A percentile compares a stretch with the other conserved stretches of the same genome.
Evolutionary conservation across 2,329 filamentous ascomycete species (phyloP).

Genomic region (Cercospora canescens): DNA sequence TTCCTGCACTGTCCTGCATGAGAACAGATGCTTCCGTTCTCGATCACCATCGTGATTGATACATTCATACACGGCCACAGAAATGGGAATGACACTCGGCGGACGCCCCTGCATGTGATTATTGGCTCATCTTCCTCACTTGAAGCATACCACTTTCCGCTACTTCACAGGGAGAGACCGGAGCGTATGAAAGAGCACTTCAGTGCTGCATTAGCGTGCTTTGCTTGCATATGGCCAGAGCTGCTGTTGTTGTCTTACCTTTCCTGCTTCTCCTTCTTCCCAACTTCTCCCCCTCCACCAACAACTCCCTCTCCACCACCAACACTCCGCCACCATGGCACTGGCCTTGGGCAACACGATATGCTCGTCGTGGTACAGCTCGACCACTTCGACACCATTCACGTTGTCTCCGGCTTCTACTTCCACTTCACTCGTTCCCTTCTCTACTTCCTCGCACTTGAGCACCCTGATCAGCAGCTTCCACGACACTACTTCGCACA

Average conservation of each 20-base stretch:
- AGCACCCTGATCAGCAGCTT: not conserved
- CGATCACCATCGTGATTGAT: no score
- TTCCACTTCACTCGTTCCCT: not conserved
- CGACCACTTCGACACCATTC: not conserved
- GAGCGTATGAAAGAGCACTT: not conserved
- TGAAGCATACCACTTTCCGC: not conserved
- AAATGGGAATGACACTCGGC: not conserved
- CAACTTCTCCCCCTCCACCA: not conserved
- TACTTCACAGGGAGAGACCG: not conserved
- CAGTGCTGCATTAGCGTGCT: not conserved
- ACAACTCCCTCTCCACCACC: not conserved
- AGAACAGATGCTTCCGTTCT: no score
- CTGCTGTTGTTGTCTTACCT: not conserved
- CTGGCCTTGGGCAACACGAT: not conserved
- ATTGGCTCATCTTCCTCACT: not conserved
- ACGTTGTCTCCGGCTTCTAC: no score
- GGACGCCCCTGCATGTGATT: not conserved
- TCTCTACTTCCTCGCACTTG: not conserved
- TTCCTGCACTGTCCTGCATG: no score
- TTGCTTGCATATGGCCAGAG: not conserved
- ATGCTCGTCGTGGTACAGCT: not conserved
- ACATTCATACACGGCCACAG: no score
- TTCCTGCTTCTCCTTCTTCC: not conserved
- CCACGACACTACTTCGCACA: not conserved
- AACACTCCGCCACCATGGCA: not conserved